Percentiles rank a stretch among this genome's conserved stretches.
Evolutionary conservation across 805 yeast genomes (phyloP).

Genomic region (Ogataea chonburiensis): DNA sequence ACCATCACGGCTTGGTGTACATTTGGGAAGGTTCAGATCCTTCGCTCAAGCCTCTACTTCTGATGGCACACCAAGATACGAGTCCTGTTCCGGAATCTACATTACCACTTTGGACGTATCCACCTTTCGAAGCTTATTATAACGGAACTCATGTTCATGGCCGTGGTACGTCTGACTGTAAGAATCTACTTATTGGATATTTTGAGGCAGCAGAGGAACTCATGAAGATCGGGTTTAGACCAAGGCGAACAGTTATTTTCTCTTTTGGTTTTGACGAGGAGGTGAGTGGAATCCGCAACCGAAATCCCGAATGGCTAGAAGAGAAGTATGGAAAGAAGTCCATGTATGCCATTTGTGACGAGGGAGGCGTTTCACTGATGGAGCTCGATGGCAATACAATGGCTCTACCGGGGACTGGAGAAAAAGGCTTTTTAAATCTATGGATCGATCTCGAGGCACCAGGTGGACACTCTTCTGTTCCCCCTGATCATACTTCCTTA

Average conservation of each 20-base stretch:
- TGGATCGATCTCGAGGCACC: constrained; percentile 51
- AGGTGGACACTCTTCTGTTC: constrained; percentile 82
- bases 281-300: constrained; percentile 48
- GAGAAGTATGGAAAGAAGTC: constrained; percentile 57
- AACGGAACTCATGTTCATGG: constrained; percentile 70
- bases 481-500: constrained; percentile 75
- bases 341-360: constrained; percentile 65
- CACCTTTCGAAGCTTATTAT: constrained; percentile 61
- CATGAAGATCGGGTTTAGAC: constrained; percentile 49
- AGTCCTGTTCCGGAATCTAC: constrained; percentile 71
- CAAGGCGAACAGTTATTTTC: constrained; percentile 59
- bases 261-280: constrained; percentile 82
- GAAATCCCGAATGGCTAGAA: constrained; percentile 45
- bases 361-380: constrained; percentile 50
- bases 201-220: constrained; percentile 62
- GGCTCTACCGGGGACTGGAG: constrained; percentile 57
- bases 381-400: constrained; percentile 45
- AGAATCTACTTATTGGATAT: constrained; percentile 59
- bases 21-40: constrained; percentile 58
- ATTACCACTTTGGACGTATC: constrained; percentile 55
- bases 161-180: constrained; percentile 73
- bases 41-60: constrained; percentile 57
- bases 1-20: constrained; percentile 58
- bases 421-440: constrained; percentile 53
- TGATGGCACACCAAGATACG: constrained; percentile 75